Evolutionary conservation across 2,329 filamentous ascomycete species (phyloP).

Genomic region (Colletotrichum sp.): DNA sequence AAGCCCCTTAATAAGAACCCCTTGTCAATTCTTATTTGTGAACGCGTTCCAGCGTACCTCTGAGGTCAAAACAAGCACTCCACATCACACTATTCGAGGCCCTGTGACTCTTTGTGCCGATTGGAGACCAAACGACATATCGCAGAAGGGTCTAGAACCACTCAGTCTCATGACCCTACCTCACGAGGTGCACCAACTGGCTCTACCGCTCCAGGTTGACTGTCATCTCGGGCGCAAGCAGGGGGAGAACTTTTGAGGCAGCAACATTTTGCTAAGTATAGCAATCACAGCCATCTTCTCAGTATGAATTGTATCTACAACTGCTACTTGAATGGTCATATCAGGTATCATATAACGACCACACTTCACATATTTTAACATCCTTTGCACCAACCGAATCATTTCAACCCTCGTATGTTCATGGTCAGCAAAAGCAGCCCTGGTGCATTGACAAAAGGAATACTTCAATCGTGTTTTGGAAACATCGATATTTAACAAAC

Average conservation of each 20-base stretch:
- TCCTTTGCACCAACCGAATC: neutral
- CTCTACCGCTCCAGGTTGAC: neutral
- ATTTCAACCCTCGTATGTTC: neutral
- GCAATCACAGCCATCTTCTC: neutral
- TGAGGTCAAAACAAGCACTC: neutral
- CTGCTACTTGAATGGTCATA: neutral
- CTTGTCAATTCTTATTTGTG: neutral
- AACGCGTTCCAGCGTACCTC: neutral
- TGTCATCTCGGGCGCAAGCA: neutral
- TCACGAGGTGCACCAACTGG: neutral
- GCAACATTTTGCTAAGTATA: neutral
- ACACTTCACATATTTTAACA: neutral
- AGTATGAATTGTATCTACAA: neutral
- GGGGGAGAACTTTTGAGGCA: neutral
- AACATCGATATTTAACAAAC: neutral
- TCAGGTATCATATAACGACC: neutral
- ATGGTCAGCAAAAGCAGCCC: neutral
- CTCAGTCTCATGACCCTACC: neutral
- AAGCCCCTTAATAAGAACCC: neutral
- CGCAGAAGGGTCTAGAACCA: neutral
- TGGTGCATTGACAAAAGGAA: neutral
- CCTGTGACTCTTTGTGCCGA: neutral
- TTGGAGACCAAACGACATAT: neutral
- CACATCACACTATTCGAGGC: neutral
- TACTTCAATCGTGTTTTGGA: neutral